Percentiles rank a stretch among this genome's conserved stretches.
Evolutionary conservation across 768 basidiomycete genomes (phyloP).

Genomic region (Gautieria morchelliformis): DNA sequence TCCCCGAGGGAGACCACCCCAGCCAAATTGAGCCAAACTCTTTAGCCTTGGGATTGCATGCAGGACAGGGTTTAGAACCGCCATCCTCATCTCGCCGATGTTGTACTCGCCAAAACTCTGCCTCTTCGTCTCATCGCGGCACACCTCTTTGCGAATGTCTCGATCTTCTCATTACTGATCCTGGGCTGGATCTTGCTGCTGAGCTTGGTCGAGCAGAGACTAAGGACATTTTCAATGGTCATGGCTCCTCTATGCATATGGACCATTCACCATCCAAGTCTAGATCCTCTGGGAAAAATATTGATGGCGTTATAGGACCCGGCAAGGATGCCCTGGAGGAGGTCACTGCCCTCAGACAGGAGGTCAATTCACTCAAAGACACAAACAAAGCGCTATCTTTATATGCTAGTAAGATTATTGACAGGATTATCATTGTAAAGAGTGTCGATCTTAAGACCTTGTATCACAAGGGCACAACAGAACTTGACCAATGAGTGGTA

Average conservation of each 20-base stretch:
- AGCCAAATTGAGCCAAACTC: slow-evolving; percentile 28
- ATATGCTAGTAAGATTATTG: slow-evolving; percentile 96
- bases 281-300: slow-evolving; percentile 7
- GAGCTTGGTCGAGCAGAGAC: too few species aligned
- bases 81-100: too few species aligned
- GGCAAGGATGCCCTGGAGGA: slow-evolving; percentile 23
- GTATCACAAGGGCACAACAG: too few species aligned
- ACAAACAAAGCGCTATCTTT: slow-evolving; percentile 95
- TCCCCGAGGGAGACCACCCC: too few species aligned
- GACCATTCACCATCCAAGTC: slow-evolving; percentile 23
- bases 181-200: slow-evolving; percentile 82
- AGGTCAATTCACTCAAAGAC: slow-evolving; percentile 88
- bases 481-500: too few species aligned
- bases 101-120: slow-evolving; percentile 20
- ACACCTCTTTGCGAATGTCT: slow-evolving; percentile 64
- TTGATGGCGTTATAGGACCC: slow-evolving; percentile 23
- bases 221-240: slow-evolving; percentile 67
- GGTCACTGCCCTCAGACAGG: too few species aligned
- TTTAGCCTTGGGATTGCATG: slow-evolving; percentile 12
- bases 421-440: too few species aligned
- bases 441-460: too few species aligned
- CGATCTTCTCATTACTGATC: slow-evolving; percentile 81
- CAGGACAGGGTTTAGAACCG: slow-evolving; percentile 25
- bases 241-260: slow-evolving; percentile 34
- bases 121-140: slow-evolving; percentile 28